These are phyloP conservation scores for Glutinoglossum americanum DNA, from an alignment of 495 filamentous ascomycete species.

Conservation along the genomic window DNA sequence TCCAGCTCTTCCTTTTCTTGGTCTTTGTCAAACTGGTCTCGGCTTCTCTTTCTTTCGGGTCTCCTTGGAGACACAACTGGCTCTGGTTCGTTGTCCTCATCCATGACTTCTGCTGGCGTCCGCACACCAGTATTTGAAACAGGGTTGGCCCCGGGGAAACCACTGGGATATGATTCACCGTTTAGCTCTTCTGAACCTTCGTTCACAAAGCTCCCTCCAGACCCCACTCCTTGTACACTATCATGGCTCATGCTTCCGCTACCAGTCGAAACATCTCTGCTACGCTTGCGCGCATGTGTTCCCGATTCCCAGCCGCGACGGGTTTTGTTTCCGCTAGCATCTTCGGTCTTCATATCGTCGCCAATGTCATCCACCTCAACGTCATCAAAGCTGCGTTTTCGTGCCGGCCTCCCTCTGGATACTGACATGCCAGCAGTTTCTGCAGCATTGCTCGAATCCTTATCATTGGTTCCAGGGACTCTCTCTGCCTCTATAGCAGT, in stretches of 20 bases:
- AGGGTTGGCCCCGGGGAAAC: not conserved
- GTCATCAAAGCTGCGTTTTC: conserved; percentile 36
- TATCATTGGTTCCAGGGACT: not conserved
- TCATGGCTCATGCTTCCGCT: not conserved
- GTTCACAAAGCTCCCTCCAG: not conserved
- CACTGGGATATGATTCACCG: not conserved
- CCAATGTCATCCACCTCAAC: conserved; percentile 11
- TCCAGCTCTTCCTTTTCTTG: conserved; percentile 7
- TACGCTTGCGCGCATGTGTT: conserved; percentile 15
- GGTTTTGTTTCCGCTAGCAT: conserved; percentile 1
- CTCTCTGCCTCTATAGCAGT: not conserved
- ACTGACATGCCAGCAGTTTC: not conserved
- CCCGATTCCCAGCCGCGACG: conserved; percentile 1
- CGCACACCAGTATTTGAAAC: not conserved
- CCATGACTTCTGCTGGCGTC: not conserved
- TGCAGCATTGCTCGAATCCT: not conserved
- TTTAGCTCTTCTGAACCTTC: not conserved
- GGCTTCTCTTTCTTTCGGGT: conserved; percentile 26
- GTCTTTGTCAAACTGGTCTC: conserved; percentile 28
- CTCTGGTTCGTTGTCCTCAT: not conserved
- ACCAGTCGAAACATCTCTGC: not conserved
- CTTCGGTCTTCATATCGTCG: conserved; percentile 8
- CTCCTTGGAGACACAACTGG: conserved; percentile 4
- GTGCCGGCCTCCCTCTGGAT: conserved; percentile 20
- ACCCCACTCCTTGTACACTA: not conserved